These are phyloP conservation scores for Microcos paniculata DNA, from an alignment of 345 rosid species.

Conservation along the genomic window DNA sequence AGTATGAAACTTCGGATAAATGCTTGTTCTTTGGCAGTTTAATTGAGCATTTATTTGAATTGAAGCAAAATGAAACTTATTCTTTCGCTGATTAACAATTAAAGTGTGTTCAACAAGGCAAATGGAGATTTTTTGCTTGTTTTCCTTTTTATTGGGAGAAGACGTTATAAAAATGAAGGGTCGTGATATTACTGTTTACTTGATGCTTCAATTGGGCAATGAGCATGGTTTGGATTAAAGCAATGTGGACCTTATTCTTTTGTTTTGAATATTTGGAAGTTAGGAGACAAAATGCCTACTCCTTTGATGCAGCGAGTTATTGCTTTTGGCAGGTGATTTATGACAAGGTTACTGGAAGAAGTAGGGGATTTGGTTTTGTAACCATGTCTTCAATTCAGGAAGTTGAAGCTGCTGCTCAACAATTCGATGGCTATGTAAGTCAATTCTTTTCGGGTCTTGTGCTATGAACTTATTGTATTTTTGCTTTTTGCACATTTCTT, in stretches of 20 bases:
- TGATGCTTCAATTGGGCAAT: not conserved
- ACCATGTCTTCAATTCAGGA: slow-evolving; percentile 80
- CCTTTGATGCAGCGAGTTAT: slow-evolving; percentile 10
- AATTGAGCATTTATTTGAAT: not conserved
- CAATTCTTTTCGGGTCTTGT: not conserved
- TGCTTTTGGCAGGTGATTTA: slow-evolving; percentile 73
- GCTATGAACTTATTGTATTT: not conserved
- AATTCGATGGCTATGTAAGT: slow-evolving; percentile 92
- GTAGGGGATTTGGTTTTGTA: slow-evolving; percentile 97
- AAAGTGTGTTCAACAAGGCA: no score
- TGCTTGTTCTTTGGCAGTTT: not conserved
- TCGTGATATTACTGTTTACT: not conserved
- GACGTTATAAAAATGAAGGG: not conserved
- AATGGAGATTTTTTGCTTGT: not conserved
- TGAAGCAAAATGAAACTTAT: not conserved
- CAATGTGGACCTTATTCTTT: not conserved
- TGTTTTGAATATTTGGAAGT: not conserved
- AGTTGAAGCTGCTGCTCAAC: slow-evolving; percentile 75
- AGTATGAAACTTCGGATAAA: not conserved
- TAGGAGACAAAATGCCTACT: not conserved
- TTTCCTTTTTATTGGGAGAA: not conserved
- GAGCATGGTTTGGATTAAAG: not conserved
- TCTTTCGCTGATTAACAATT: not conserved
- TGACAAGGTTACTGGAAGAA: slow-evolving; percentile 89
- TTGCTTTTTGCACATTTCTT: not conserved